Percentiles rank a stretch among this genome's conserved stretches.
phyloP scores from a whole-genome alignment of 2,329 filamentous ascomycete species.

The Mollisia scopiformis region DNA sequence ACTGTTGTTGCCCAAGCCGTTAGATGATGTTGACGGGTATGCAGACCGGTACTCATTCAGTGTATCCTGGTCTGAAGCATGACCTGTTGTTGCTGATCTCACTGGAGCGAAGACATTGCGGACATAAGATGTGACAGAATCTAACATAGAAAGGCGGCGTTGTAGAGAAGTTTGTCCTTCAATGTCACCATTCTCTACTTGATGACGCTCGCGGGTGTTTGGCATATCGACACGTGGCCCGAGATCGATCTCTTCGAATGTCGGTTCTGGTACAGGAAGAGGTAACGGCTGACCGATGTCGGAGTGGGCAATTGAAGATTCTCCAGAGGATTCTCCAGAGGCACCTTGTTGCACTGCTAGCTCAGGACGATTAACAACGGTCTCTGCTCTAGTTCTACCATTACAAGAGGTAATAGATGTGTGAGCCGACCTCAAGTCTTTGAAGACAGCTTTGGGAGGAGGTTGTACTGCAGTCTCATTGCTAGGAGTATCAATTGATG shows the following conservation, averaged over 20 bases:
- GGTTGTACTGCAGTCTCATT: conserved; percentile 16
- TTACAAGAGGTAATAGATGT: conserved; percentile 34
- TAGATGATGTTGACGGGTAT: background rate
- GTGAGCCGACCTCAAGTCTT: conserved; percentile 33
- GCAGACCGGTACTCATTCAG: no score
- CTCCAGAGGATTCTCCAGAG: background rate
- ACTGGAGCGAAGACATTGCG: no score
- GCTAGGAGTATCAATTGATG: conserved; percentile 5
- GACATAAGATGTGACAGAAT: background rate
- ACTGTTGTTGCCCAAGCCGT: no score
- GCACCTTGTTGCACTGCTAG: conserved; percentile 3
- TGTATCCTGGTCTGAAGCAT: no score
- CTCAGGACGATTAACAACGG: conserved; percentile 4
- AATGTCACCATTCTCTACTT: background rate
- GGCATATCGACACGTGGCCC: background rate
- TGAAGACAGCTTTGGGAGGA: conserved; percentile 26
- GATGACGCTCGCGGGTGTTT: no score
- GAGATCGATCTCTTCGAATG: background rate
- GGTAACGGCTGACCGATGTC: background rate
- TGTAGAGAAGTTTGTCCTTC: background rate
- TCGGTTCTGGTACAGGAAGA: background rate
- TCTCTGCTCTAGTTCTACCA: conserved; percentile 18
- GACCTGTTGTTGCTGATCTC: no score
- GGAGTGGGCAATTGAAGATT: conserved; percentile 3
- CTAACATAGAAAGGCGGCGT: background rate